A percentile compares a stretch with the other conserved stretches of the same genome.
Evolutionary conservation across 2,329 filamentous ascomycete species (phyloP).

Genomic region (Hypoxylon sp.): DNA sequence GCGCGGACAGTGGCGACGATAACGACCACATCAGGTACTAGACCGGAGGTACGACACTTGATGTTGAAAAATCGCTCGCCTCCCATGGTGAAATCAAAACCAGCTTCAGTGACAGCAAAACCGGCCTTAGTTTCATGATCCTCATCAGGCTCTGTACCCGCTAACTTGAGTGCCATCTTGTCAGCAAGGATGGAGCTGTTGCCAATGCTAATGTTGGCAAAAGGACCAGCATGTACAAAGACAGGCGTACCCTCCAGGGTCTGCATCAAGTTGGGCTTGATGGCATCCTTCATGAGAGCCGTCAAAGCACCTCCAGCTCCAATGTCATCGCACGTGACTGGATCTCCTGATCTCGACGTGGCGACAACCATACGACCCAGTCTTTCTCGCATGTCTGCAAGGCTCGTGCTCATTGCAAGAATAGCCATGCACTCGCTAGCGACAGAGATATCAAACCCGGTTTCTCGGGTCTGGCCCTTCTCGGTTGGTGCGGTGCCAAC

Average conservation of each 20-base stretch:
- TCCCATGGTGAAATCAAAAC: conserved; percentile 99
- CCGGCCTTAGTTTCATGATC: conserved; percentile 85
- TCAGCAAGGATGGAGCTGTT: conserved; percentile 96
- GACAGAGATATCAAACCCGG: conserved; percentile 97
- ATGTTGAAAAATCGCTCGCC: conserved; percentile 99
- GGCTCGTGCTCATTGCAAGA: conserved; percentile 88
- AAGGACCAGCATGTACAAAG: conserved; percentile 96
- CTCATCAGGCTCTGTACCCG: conserved; percentile 93
- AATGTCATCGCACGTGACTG: conserved; percentile 95
- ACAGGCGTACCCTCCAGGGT: conserved; percentile 97
- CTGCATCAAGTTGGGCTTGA: conserved; percentile 99
- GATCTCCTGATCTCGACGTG: conserved; percentile 86
- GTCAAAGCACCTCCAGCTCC: conserved; percentile 93
- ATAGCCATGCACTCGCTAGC: conserved; percentile 99
- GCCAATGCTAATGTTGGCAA: conserved; percentile 98
- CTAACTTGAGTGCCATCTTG: conserved; percentile 94
- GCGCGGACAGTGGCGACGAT: conserved; percentile 96
- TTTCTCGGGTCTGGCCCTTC: conserved; percentile 88
- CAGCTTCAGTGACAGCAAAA: conserved; percentile 96
- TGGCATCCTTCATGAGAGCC: conserved; percentile 96
- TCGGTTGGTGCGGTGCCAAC: conserved; percentile 91
- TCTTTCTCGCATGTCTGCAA: conserved; percentile 91
- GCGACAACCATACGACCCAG: conserved; percentile 97
- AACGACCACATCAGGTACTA: conserved; percentile 93
- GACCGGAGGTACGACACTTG: conserved; percentile 95